Conservation (phyloP, 345 rosid species). For the Anacardium occidentale region DNA sequence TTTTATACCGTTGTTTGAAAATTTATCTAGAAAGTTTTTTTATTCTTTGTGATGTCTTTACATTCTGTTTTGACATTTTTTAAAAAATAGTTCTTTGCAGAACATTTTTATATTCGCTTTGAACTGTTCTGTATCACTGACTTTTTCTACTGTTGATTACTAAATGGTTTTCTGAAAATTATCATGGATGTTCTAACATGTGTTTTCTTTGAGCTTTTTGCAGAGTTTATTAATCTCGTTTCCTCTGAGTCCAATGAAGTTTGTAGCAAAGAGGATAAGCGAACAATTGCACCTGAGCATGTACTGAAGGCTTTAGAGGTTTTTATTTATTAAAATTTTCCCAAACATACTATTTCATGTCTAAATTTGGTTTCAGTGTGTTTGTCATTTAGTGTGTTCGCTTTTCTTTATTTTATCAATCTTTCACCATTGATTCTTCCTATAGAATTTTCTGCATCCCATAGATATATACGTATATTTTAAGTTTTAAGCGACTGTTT, state of each 20-base stretch:
- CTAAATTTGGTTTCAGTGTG: background rate
- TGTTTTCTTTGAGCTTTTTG: constrained; percentile 23
- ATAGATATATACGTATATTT: background rate
- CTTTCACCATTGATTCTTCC: background rate
- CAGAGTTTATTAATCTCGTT: constrained; percentile 97
- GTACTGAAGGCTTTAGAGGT: constrained; percentile 97
- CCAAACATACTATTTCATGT: background rate
- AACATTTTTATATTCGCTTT: background rate
- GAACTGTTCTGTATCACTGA: background rate
- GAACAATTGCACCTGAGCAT: constrained; percentile 98
- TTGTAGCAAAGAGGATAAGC: constrained; percentile 89
- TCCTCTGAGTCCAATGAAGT: constrained; percentile 99
- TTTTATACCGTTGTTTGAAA: background rate
- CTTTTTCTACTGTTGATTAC: background rate
- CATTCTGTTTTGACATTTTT: background rate
- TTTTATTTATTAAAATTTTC: background rate
- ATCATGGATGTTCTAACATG: constrained; percentile 6
- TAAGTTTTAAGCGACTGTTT: background rate
- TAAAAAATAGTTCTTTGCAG: background rate
- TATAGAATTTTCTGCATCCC: constrained; percentile 2
- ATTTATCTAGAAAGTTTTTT: background rate
- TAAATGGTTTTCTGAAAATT: background rate
- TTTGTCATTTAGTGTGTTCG: background rate
- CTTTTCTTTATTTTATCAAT: background rate
- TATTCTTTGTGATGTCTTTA: background rate